phyloP scores from a whole-genome alignment of 306 rosid genomes.

The Citrullus colocynthis region DNA sequence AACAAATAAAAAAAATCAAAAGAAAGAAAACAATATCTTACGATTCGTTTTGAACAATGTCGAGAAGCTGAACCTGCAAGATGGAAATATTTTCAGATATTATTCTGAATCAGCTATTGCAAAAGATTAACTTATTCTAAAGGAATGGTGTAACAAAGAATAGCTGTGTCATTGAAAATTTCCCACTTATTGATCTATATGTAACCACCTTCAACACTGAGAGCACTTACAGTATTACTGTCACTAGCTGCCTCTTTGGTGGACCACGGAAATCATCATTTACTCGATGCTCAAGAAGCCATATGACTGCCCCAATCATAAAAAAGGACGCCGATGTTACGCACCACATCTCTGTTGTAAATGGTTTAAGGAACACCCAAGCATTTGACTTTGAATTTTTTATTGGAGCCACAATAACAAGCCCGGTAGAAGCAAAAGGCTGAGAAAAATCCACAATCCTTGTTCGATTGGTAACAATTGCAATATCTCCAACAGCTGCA shows the following conservation, averaged over 20 bases:
- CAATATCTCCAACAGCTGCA: constrained; percentile 93
- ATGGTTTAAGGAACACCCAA: constrained; percentile 89
- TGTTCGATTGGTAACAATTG: constrained; percentile 82
- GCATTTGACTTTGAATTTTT: constrained; percentile 43
- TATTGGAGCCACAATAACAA: constrained; percentile 82
- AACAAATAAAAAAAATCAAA: neutral
- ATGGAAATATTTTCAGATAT: constrained; percentile 21
- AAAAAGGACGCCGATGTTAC: constrained; percentile 61
- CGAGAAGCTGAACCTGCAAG: constrained; percentile 95
- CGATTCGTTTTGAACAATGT: constrained; percentile 80
- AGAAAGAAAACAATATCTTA: constrained; percentile 29
- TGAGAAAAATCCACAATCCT: constrained; percentile 77
- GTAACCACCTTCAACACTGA: neutral
- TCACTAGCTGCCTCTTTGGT: constrained; percentile 66
- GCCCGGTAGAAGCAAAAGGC: constrained; percentile 77
- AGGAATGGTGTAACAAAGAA: neutral
- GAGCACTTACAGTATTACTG: constrained; percentile 57
- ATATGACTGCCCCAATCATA: constrained; percentile 63
- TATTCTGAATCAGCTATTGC: constrained; percentile 7
- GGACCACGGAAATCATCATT: constrained; percentile 88
- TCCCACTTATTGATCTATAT: neutral
- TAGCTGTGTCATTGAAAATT: neutral
- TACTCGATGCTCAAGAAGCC: constrained; percentile 92
- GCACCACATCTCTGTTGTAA: constrained; percentile 81
- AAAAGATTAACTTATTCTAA: neutral